A percentile compares a stretch with the other conserved stretches of the same genome.
Conservation (phyloP, 192 early-diverging fungal genomes). For the Backusella tuberculispora region DNA sequence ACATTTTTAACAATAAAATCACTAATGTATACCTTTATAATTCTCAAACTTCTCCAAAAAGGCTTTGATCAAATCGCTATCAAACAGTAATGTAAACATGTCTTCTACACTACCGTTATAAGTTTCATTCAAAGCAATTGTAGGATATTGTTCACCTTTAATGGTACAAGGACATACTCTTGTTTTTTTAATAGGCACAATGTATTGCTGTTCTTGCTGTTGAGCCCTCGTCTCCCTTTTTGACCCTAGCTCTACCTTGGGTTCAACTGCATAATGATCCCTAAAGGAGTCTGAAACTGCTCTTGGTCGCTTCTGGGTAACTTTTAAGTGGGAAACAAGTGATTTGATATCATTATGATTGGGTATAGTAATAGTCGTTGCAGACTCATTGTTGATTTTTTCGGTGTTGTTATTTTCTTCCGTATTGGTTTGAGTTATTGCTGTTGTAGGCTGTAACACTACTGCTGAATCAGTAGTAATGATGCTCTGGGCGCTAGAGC, state of each 20-base stretch:
- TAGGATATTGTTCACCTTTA: constrained; percentile 49
- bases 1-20: constrained; percentile 11
- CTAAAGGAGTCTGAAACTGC: constrained; percentile 24
- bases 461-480: constrained; percentile 6
- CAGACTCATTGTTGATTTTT: constrained; percentile 12
- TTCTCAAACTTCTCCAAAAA: constrained; percentile 51
- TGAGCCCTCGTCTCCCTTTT: not conserved
- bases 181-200: not conserved
- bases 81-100: constrained; percentile 55
- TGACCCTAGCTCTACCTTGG: constrained; percentile 3
- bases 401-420: not conserved
- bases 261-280: constrained; percentile 5
- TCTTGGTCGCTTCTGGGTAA: constrained; percentile 15
- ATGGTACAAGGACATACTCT: constrained; percentile 51
- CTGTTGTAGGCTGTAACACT: not conserved
- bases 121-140: constrained; percentile 44
- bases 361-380: not conserved
- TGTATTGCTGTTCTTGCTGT: not conserved
- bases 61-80: constrained; percentile 46
- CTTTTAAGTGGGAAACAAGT: constrained; percentile 13
- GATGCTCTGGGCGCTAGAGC: constrained; percentile 2
- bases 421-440: not conserved
- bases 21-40: constrained; percentile 39
- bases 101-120: constrained; percentile 48
- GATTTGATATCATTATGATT: not conserved